Base-by-base conservation (phyloP, 208 protist genomes). In the Leishmania martiniquensis region DNA sequence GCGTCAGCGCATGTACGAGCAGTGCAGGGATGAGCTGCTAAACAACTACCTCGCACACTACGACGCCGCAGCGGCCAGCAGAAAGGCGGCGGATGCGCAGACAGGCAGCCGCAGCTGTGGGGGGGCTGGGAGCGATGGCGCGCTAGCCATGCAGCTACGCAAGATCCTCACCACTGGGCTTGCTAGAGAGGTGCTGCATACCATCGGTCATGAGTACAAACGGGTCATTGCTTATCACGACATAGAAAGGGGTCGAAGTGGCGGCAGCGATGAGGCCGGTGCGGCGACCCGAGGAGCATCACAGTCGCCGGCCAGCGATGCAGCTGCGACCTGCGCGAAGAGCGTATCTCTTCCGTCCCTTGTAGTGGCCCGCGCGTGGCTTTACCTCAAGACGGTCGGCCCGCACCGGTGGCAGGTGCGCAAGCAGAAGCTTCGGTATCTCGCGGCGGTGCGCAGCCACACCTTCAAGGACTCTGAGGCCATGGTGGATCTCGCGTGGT, bases 401-500 rank as follows among this genome's bases (percentile, higher is more conserved):
- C 91, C 91, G 0, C 91, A 95, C 66, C 91, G 91, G 39, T 65
- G 83, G 39, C 82, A 72, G 20, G 76, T 83, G 49, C 72, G 74
- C 32, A 37, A 83, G 4, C 72, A 80, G 37, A 89, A 94, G 76
- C 69, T 86, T 39, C 81, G 74, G 71, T 78, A 77, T 59, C 76
- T 97, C 25, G 70, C 75, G 37, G 77, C 75, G 13, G 83, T 95
- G 47, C 88, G 93, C n/a, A 76, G 86, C 42, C 67, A 80, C 42
- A 97, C 87, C 55, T 93, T 97, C 70, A 93, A 92, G 80, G 83
- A 93, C 82, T 85, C 87, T n/a, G 85, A 85, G 29, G 82, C 90
- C 25, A 91, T 97, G 87, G 85, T 97, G 15, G 91, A 97, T 65
- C 72, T 96, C 15, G 90, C 89, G 57, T 97, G 93, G 93, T 86